Conservation (phyloP, 177 flowering plant species). For the Vitis hybrid region DNA sequence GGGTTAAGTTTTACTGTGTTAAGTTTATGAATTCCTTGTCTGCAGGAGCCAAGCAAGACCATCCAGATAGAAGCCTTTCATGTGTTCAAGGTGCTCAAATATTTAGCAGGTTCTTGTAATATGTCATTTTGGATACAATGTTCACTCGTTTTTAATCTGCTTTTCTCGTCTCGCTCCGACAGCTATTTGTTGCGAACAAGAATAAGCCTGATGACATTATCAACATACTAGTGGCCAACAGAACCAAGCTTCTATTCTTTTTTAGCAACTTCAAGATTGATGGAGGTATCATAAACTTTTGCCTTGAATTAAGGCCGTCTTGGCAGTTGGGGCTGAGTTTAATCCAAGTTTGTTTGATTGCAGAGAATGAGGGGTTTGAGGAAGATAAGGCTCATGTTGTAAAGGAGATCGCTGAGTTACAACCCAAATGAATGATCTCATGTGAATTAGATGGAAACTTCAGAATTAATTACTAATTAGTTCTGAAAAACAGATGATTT, state of each 20-base stretch:
- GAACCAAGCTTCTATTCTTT: slow-evolving; percentile 85
- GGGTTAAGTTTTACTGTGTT: no score
- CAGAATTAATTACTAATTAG: no score
- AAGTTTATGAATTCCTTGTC: background rate
- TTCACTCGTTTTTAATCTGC: background rate
- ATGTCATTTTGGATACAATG: background rate
- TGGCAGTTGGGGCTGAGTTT: no score
- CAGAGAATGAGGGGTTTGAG: slow-evolving; percentile 75
- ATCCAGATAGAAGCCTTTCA: slow-evolving; percentile 95
- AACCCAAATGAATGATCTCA: no score
- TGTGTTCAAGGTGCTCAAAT: slow-evolving; percentile 78
- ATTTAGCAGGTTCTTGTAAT: no score
- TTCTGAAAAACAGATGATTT: no score
- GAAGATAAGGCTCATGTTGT: slow-evolving; percentile 73
- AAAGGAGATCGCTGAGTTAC: slow-evolving; percentile 46
- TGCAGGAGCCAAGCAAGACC: slow-evolving; percentile 87
- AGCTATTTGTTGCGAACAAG: slow-evolving; percentile 92
- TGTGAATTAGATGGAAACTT: no score
- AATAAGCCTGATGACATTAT: slow-evolving; percentile 88
- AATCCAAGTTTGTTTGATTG: slow-evolving; percentile 1
- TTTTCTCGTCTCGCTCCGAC: slow-evolving; percentile 6
- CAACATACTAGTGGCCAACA: slow-evolving; percentile 76
- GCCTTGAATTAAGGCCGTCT: background rate
- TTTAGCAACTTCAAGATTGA: slow-evolving; percentile 82
- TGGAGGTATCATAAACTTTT: slow-evolving; percentile 52